These are phyloP conservation scores for Solanum clarkiae DNA, from an alignment of 257 asterid species.

Conservation along the genomic window DNA sequence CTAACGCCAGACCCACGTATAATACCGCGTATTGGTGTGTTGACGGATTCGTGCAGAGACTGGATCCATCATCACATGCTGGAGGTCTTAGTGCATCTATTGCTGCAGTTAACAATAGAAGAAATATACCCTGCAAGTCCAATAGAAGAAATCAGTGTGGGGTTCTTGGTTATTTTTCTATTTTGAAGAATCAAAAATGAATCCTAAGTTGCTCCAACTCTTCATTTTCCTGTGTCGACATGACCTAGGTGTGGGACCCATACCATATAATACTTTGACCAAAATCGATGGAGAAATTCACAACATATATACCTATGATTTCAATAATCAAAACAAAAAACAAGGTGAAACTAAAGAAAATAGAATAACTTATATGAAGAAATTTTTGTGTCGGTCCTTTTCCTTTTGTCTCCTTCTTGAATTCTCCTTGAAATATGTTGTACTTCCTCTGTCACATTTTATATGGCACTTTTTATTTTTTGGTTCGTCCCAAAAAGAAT, in stretches of 20 bases:
- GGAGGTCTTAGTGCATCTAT: constrained; percentile 13
- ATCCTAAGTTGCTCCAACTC: background rate
- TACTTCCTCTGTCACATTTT: no score
- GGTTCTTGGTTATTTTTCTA: background rate
- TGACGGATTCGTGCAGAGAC: constrained; percentile 5
- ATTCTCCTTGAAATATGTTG: background rate
- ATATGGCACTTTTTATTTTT: no score
- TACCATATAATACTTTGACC: background rate
- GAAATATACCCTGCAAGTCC: constrained; percentile 13
- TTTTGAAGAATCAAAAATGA: background rate
- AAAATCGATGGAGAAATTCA: background rate
- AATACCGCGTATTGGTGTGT: constrained; percentile 9
- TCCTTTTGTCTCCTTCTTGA: background rate
- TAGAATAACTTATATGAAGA: background rate
- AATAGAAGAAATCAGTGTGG: background rate
- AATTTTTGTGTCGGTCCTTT: background rate
- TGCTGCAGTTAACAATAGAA: constrained; percentile 17
- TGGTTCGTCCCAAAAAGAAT: no score
- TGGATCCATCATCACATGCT: constrained; percentile 12
- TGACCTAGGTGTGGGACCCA: background rate
- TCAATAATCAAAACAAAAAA: no score
- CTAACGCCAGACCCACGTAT: constrained; percentile 11
- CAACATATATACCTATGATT: background rate
- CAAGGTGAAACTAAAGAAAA: background rate
- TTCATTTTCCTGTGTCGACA: background rate